A percentile compares a stretch with the other conserved stretches of the same genome.
phyloP scores from a whole-genome alignment of 805 yeast species.

The Monosporozyma yasuniensis region DNA sequence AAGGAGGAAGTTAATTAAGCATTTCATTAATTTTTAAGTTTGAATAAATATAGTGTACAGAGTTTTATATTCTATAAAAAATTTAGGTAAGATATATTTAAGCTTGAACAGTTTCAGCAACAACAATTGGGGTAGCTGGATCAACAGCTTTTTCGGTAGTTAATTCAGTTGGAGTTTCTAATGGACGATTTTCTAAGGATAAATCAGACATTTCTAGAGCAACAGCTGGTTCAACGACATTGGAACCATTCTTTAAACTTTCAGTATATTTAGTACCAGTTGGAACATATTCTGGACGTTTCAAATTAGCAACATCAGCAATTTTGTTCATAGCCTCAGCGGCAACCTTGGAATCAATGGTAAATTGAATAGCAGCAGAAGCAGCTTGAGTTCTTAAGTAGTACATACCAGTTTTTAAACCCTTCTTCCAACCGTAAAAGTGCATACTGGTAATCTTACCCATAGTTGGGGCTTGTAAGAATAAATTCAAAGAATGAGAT shows the following conservation, averaged over 20 bases:
- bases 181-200: not conserved
- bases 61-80: not conserved
- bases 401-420: slow-evolving; percentile 95
- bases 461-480: slow-evolving; percentile 80
- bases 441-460: slow-evolving; percentile 94
- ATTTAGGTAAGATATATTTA: not conserved
- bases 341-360: slow-evolving; percentile 51
- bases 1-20: not conserved
- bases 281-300: slow-evolving; percentile 35
- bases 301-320: slow-evolving; percentile 11
- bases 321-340: slow-evolving; percentile 37
- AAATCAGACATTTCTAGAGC: not conserved
- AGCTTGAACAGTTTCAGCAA: slow-evolving; percentile 1
- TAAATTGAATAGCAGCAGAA: slow-evolving; percentile 88
- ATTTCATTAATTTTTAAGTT: too few species aligned
- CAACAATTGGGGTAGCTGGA: not conserved
- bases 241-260: slow-evolving; percentile 1
- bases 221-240: slow-evolving; percentile 1
- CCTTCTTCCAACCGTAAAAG: slow-evolving; percentile 95
- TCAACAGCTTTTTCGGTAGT: not conserved
- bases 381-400: slow-evolving; percentile 95
- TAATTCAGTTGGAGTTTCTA: slow-evolving; percentile 1
- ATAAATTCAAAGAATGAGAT: slow-evolving; percentile 85
- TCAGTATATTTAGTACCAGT: slow-evolving; percentile 8
- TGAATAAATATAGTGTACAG: not conserved